Evolutionary conservation across 352 stramenopile genomes (phyloP), one percentile per base, ranked within the genome.

Genomic region (Phytophthora pistaciae): DNA sequence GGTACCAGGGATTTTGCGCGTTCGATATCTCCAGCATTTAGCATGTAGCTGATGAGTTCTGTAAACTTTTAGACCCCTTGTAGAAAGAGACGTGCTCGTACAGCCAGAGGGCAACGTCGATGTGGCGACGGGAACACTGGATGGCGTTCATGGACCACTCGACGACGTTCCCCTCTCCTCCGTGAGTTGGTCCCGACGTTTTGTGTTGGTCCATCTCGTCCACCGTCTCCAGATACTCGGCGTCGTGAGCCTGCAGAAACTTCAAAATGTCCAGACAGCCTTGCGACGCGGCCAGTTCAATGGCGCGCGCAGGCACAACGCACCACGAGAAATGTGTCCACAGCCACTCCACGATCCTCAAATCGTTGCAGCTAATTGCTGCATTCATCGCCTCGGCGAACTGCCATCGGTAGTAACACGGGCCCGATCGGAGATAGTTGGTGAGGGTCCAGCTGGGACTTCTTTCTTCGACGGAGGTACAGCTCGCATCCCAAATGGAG

Each of bases 401-500:
- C 21, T 48, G 29, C 46, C 44, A 57, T 21, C n/a, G n/a, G 50
- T 59, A 53, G 21, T 66, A 66, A 23, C 31, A n/a, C 10, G 1
- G 13, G 2, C 60, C 49, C 1, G 60, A 66, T 7, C 48, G 60
- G 10, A 66, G 60, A 9, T 36, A 66, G 23, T 66, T 66, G 11
- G 13, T 25, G 21, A 66, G 60, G n/a, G 31, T 44, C 49, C 60
- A 60, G 8, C 8, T 5, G 20, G 60, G 40, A 6, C 18, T 29
- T 44, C 33, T 46, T 44, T 38, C 23, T 3, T 21, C 21, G 36
- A 25, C 23, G 10, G 7, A 61, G 27, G 18, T 54, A 38, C 50
- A 61, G 52, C 61, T 68, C 13, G 52, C 42, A 5, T 23, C 50
- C 61, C 61, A 68, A 27, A 68, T 56, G 31, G 31, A 11, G 13